Base-by-base conservation (phyloP, 129 eudicot genomes). In the Escallonia rubra region DNA sequence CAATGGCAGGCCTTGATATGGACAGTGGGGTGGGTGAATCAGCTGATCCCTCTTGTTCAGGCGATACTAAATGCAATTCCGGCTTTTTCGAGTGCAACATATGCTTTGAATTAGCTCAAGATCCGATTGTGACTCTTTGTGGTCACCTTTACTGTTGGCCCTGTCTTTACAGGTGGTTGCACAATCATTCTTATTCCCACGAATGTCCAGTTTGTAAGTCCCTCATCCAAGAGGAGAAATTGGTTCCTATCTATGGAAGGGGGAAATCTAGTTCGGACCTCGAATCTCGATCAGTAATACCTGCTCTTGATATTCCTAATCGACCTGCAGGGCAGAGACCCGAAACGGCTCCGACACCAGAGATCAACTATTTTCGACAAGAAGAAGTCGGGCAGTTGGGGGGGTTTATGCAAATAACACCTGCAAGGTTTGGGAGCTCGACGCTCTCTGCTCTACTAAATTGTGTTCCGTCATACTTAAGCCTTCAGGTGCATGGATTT, bases 141-240 rank as follows among this genome's bases (percentile, higher is more conserved):
- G 95, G 95, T 15, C 95, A 87, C 72, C 95, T 87, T 63, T 87
- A 84, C 61, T 87, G 95, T 63, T 87, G 95, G 95, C 86, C 95
- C 39, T 87, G 95, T 63, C 83, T 87, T 6, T 87, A 84, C 77
- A 76, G 75, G 46, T 87, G 95, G 95, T 76, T 87, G 61, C 90
- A 79, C 47, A 72, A 79, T 56, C 87, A 87, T 73, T 87, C 95
- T 39, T 69, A 70, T 69, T 74, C 80, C 7, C 80, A 74, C 3
- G 90, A 76, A 45, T 87, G 95, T 67, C 90, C 95, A 3, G 82
- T 87, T 13, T 87, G 95, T 72, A 87, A 84, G 80, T 79, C 90
- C 62, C 71, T 76, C 42, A 51, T 87, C 70, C 79, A 81, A 41
- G 86, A 77, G 42, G 83, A 81, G n/a, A 81, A 84, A 61, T 69